A percentile compares a stretch with the other conserved stretches of the same genome.
phyloP scores from a whole-genome alignment of 1,139 yeast genomes.

The Suhomyces ambrosiae region DNA sequence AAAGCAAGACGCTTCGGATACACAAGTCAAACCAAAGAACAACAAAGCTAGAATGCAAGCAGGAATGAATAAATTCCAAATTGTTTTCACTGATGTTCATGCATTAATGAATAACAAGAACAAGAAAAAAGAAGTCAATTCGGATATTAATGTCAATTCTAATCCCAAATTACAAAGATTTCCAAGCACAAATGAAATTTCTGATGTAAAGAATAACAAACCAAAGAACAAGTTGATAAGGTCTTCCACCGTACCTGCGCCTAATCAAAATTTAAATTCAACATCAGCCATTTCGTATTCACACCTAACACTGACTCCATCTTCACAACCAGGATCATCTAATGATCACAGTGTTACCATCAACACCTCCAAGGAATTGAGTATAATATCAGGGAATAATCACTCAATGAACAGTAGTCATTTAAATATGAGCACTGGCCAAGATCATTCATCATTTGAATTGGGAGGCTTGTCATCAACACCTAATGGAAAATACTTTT shows the following conservation, averaged over 20 bases:
- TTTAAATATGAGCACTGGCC: slow-evolving; percentile 20
- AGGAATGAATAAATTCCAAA: slow-evolving; percentile 55
- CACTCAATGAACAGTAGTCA: slow-evolving; percentile 33
- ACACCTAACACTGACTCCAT: slow-evolving; percentile 3
- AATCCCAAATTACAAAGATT: slow-evolving; percentile 1
- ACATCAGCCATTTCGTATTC: background rate
- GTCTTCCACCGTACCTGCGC: slow-evolving; percentile 13
- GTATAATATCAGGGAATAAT: slow-evolving; percentile 30
- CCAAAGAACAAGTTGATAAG: slow-evolving; percentile 6
- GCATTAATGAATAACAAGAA: slow-evolving; percentile 43
- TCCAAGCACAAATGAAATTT: background rate
- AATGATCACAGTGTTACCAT: slow-evolving; percentile 22
- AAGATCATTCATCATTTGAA: slow-evolving; percentile 43
- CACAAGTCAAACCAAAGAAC: slow-evolving; percentile 10
- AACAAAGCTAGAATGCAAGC: slow-evolving; percentile 41
- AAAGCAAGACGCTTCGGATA: slow-evolving; percentile 12
- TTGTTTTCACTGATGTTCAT: slow-evolving; percentile 54
- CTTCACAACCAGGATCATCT: slow-evolving; percentile 6
- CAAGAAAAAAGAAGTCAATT: slow-evolving; percentile 23
- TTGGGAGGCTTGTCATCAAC: slow-evolving; percentile 42
- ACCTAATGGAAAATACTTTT: slow-evolving; percentile 44
- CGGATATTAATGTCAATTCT: background rate
- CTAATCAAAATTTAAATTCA: slow-evolving; percentile 2
- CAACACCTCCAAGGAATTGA: slow-evolving; percentile 26
- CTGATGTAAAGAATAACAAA: slow-evolving; percentile 3